Base-by-base conservation (phyloP, 306 rosid genomes). In the Boehmeria nivea region DNA sequence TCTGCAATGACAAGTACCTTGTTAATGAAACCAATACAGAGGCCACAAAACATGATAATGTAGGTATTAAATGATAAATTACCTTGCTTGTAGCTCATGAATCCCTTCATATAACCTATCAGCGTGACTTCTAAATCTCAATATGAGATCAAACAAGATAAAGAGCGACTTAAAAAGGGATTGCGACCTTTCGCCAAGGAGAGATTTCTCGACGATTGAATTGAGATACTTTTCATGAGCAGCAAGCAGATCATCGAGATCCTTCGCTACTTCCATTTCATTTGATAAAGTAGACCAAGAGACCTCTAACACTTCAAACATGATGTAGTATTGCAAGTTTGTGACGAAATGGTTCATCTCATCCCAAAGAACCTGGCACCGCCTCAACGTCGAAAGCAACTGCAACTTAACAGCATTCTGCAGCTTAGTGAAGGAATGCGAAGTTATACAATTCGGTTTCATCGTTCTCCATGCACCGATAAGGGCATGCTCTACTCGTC, bases 341-440 rank as follows among this genome's bases (percentile, higher is more conserved):
- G 96, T 70, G 63, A 91, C 83, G 59, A 91, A 91, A 81, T 91
- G 99, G 84, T 91, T 91, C 80, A 91, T 91, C 75, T 85, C 94
- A 61, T 78, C 95, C 96, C 96, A 91, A 47, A 91, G 82, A 62
- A 91, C 99, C 72, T 91, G 96, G 73, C 96, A 87, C 60, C 86
- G 87, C 79, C 99, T 85, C 81, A 87, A 66, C 31, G 96, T 83
- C 50, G 96, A 84, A 67, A 87, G 88, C 60, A 87, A 63, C 65
- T 71, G 89, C 83, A 81, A 63, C 77, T 82, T 87, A 44, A 91
- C 84, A 6, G 83, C 66, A 21, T 72, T 44, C 43, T 81, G 94
- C 75, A 91, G 74, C 80, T 83, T 87, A 60, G 71, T 81, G 19
- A 83, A 77, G 38, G 95, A 85, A 75, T 80, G 77, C 19, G 93